These are phyloP conservation scores for Anaeromyces robustus DNA, from an alignment of 192 early-diverging fungal species.

Conservation along the genomic window DNA sequence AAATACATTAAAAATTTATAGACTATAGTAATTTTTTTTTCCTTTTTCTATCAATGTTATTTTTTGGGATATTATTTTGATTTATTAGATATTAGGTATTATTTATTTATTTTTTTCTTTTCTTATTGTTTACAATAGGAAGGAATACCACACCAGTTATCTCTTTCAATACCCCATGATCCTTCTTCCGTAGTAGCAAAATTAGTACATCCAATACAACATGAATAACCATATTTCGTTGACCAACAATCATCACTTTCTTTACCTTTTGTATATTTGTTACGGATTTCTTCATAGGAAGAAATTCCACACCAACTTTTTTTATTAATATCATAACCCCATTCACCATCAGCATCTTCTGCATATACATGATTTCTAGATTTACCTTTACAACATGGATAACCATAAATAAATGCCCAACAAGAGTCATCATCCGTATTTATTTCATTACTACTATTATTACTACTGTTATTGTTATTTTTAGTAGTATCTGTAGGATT, in stretches of 20 bases:
- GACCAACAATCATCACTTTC: neutral
- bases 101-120: no score
- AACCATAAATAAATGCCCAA: neutral
- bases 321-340: neutral
- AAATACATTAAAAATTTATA: no score
- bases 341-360: neutral
- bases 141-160: neutral
- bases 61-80: no score
- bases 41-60: no score
- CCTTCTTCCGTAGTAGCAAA: neutral
- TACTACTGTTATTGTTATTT: no score
- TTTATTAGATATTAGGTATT: no score
- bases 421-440: neutral
- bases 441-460: neutral
- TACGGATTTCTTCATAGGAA: neutral
- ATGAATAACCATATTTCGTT: neutral
- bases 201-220: neutral
- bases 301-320: neutral
- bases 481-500: neutral
- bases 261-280: neutral
- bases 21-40: no score
- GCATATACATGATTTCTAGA: neutral
- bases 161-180: neutral
- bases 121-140: no score
- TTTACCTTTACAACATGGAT: neutral